Base-by-base conservation (phyloP, 257 asterid species). In the Nicotiana obtusifolia region DNA sequence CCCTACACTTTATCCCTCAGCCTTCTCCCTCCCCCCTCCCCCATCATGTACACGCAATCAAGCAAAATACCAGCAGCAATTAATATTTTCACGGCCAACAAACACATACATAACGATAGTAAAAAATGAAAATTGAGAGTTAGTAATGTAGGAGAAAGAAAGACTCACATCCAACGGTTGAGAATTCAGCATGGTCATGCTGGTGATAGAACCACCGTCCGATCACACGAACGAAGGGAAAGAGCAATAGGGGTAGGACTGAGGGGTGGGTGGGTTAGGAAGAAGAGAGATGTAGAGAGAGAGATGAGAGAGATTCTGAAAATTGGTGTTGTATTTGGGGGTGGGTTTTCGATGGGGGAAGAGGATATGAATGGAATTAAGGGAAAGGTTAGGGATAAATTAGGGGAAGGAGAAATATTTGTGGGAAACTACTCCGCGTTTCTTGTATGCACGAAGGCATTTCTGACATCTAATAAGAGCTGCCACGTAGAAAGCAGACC, bases 101-200 rank as follows among this genome's bases (percentile, higher is more conserved):
- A 56, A 76, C 24, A 33, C 59, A 64, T 56, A 33, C 77, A 61
- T 10, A 81, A 67, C 83, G n/a, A 62, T 41, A 44, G 81, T n/a
- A 6, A 78, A 78, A 80, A 78, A 41, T 64, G 65, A 79, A 86
- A 28, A 60, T 78, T 73, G 81, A 35, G 61, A 78, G 47, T 41
- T 41, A 67, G 64, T 60, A 78, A 76, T 26, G 78, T 66, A 80
- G 83, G 65, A 41, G 47, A 41, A 41, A 41, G 47, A 81, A 60
- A 17, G 66, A 82, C 89, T 87, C 84, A 90, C 99, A 88, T 93
- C 97, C 87, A 90, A 82, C 80, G 97, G 97, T 82, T 88, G 99
- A 28, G 93, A 94, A 89, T 93, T 89, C 88, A 88, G 82, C 93
- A 92, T 86, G 87, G 98, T 93, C 97, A 93, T 95, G 86, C 81